These are phyloP conservation scores for Neopestalotiopsis sp. DNA, from an alignment of 2,329 filamentous ascomycete species.

Conservation along the genomic window DNA sequence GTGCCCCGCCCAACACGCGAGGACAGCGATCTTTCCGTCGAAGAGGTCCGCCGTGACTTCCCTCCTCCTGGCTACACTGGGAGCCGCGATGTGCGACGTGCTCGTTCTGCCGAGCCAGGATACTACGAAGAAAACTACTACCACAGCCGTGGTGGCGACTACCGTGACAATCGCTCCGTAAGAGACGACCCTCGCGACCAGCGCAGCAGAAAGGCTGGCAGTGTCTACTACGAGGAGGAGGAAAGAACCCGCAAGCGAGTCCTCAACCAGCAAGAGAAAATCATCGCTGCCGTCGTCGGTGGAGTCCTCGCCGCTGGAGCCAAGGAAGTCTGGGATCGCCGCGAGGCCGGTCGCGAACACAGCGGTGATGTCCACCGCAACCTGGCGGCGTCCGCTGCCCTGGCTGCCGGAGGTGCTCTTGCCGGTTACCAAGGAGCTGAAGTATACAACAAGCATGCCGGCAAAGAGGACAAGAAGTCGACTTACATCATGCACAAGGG, in stretches of 20 bases:
- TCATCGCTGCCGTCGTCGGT: constrained; percentile 69
- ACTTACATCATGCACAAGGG: constrained; percentile 59
- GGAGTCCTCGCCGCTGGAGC: constrained; percentile 69
- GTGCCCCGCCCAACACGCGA: constrained; percentile 64
- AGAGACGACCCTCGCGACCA: constrained; percentile 48
- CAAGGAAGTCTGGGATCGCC: constrained; percentile 70
- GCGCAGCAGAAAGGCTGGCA: constrained; percentile 56
- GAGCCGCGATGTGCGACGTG: constrained; percentile 58
- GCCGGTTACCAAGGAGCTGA: constrained; percentile 70
- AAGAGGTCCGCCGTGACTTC: constrained; percentile 86
- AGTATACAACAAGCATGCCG: constrained; percentile 64
- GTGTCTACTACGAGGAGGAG: constrained; percentile 64
- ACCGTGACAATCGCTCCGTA: constrained; percentile 21
- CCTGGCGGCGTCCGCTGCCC: constrained; percentile 62
- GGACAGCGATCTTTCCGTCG: constrained; percentile 76
- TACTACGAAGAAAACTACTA: constrained; percentile 68
- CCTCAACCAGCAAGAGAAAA: constrained; percentile 68
- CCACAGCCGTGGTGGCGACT: constrained; percentile 29
- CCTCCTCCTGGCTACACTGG: constrained; percentile 68
- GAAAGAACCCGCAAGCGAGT: constrained; percentile 55
- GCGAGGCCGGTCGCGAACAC: constrained; percentile 59
- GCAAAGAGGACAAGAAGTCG: constrained; percentile 60
- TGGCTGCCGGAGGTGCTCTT: constrained; percentile 68
- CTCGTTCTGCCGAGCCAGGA: constrained; percentile 67
- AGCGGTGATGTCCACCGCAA: constrained; percentile 58